Evolutionary conservation across 805 yeast genomes (phyloP), one percentile per base, ranked within the genome.

Genomic region (Nakazawaea ernobii): DNA sequence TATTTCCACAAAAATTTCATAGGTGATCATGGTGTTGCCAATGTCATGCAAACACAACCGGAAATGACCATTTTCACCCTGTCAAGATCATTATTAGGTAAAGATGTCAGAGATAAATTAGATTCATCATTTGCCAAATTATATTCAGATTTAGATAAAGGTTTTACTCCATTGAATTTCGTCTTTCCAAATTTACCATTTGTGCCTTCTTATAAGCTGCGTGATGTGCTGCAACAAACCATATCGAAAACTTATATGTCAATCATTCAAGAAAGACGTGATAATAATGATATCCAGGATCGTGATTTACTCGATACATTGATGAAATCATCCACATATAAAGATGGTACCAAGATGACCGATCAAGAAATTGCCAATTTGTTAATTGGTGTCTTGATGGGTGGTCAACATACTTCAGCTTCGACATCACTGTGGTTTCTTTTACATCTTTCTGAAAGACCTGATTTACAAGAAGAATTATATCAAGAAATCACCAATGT

Each of bases 331-430:
- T 84, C 91, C 37, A 81, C 87, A 50, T 94, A 94, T 71, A 91
- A 88, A 66, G 98, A 94, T 63, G 99, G 99, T 58, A 82, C 83
- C 42, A 75, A 77, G 60, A 91, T 94, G 97, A 84, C 96, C 27
- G 99, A 94, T 66, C 83, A 84, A 65, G 96, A 94, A 70, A 89
- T 94, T 61, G 94, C 98, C 43, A 86, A 91, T 68, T 74, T 94
- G 66, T 73, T 90, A 65, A 92, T 94, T 67, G 99, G 98, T 66
- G 85, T 94, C 47, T 75, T 94, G 52, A 94, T 94, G 99, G 99
- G 99, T 59, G 99, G 99, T 53, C 99, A 94, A 73, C 99, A 94
- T 67, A 94, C 99, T 27, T 86, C 96, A 53, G 94, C 98, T 39
- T 79, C 98, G 24, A 94, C 99, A 20, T 86, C 96, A 36, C 86